These are phyloP conservation scores for Nicotiana tabacum DNA, from an alignment of 257 asterid genomes.

Conservation along the genomic window DNA sequence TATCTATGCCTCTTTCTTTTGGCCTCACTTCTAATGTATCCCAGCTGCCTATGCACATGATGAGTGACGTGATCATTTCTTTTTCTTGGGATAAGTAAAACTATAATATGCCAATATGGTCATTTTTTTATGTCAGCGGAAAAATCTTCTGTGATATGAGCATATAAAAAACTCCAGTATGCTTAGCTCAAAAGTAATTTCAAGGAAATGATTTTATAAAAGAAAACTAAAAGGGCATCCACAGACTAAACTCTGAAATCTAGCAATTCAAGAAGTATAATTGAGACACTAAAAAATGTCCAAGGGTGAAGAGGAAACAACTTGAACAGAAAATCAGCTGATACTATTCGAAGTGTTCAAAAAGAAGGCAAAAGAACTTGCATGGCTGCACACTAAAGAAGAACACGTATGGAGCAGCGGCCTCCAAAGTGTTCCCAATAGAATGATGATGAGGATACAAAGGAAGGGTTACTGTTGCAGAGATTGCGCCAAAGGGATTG, in stretches of 20 bases:
- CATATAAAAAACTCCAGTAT: background rate
- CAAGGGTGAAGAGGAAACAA: background rate
- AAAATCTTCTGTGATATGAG: background rate
- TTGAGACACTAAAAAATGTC: background rate
- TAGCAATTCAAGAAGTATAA: background rate
- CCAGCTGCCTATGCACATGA: conserved; percentile 68
- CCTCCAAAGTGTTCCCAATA: background rate
- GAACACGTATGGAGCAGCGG: background rate
- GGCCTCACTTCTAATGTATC: conserved; percentile 87
- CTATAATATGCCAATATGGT: background rate
- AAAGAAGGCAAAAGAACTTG: too few species aligned
- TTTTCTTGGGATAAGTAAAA: background rate
- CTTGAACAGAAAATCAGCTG: background rate
- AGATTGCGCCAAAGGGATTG: background rate
- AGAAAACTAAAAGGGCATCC: background rate
- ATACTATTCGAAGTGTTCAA: too few species aligned
- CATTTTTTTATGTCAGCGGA: background rate
- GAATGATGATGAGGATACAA: background rate
- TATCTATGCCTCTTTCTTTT: conserved; percentile 78
- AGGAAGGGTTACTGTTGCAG: background rate
- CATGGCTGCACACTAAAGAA: too few species aligned
- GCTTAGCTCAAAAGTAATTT: background rate
- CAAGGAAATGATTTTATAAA: background rate
- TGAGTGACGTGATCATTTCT: background rate
- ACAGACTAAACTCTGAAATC: background rate